Evolutionary conservation across 495 filamentous ascomycete genomes (phyloP).

Genomic region (Thozetella sp.): DNA sequence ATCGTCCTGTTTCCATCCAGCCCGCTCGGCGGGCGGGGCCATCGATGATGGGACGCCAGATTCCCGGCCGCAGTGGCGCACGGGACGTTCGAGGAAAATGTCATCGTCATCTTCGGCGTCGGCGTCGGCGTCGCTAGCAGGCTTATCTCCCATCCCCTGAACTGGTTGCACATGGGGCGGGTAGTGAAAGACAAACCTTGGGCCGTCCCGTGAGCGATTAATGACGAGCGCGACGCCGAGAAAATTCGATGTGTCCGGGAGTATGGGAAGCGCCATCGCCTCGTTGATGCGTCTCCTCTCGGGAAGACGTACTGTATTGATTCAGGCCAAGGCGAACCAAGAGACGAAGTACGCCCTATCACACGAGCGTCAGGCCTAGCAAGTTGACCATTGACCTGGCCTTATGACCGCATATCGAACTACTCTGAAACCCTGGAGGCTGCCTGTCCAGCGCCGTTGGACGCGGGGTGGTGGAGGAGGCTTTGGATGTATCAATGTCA

Average conservation of each 20-base stretch:
- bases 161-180: constrained; percentile 51
- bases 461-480: too few species aligned
- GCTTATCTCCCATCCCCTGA: constrained; percentile 14
- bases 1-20: constrained; percentile 59
- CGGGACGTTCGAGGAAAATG: constrained; percentile 31
- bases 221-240: constrained; percentile 83
- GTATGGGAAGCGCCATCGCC: constrained; percentile 43
- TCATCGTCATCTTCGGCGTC: constrained; percentile 46
- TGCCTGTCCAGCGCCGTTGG: too few species aligned
- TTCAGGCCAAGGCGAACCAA: too few species aligned
- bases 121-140: constrained; percentile 31
- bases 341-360: too few species aligned
- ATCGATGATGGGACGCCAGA: constrained; percentile 30
- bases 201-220: constrained; percentile 77
- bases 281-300: background rate
- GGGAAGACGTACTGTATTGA: background rate
- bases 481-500: too few species aligned
- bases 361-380: too few species aligned
- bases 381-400: too few species aligned
- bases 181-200: constrained; percentile 90
- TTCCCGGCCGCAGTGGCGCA: constrained; percentile 22
- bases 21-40: constrained; percentile 35
- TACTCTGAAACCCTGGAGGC: too few species aligned
- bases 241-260: constrained; percentile 51
- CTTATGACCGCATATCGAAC: too few species aligned